phyloP scores from a whole-genome alignment of 2,329 filamentous ascomycete species.

The Monilinia laxa region DNA sequence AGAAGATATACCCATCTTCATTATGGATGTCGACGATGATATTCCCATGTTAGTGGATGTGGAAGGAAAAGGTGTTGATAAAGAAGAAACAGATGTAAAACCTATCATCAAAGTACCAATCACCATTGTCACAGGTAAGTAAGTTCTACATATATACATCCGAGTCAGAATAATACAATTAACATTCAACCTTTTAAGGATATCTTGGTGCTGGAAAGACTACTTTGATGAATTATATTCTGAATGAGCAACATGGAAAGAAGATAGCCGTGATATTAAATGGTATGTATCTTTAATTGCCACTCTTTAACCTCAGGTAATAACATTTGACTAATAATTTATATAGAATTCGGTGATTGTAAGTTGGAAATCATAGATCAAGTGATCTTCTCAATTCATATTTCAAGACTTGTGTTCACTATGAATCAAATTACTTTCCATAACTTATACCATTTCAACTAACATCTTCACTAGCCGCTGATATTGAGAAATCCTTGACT shows the following conservation, averaged over 20 bases:
- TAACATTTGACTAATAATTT: conserved; percentile 25
- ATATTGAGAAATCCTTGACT: conserved; percentile 94
- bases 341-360: conserved; percentile 77
- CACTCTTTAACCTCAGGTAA: neutral
- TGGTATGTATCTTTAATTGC: conserved; percentile 55
- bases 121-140: conserved; percentile 74
- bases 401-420: neutral
- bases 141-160: conserved; percentile 26
- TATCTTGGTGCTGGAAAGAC: conserved; percentile 97
- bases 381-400: neutral
- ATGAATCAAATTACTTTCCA: neutral
- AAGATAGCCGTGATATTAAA: conserved; percentile 98
- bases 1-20: conserved; percentile 30
- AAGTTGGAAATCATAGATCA: conserved; percentile 40
- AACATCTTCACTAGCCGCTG: conserved; percentile 55
- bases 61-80: conserved; percentile 40
- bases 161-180: neutral
- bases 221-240: conserved; percentile 90
- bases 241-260: conserved; percentile 93
- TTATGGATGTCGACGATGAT: conserved; percentile 44
- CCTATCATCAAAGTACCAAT: conserved; percentile 70
- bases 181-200: conserved; percentile 46
- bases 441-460: neutral
- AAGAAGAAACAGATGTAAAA: conserved; percentile 50
- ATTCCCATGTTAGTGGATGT: conserved; percentile 35